Evolutionary conservation across 768 basidiomycete species (phyloP).

Genomic region (Mycena polygramma): DNA sequence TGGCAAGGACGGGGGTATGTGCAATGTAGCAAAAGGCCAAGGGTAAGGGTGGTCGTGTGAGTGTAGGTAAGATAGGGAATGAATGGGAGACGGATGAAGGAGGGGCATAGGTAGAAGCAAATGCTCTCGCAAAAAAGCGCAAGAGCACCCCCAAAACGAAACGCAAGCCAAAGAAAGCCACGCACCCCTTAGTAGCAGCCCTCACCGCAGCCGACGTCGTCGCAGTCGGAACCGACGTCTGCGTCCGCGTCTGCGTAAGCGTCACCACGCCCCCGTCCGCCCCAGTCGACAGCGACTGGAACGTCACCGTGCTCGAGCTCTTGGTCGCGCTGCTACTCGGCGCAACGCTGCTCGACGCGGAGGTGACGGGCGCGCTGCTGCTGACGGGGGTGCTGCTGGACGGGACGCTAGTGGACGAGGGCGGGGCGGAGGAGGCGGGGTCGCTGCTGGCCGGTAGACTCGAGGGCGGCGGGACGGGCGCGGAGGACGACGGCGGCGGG

Average conservation of each 20-base stretch:
- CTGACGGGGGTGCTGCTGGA: background rate
- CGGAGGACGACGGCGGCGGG: too few relatives aligned
- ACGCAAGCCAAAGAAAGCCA: background rate
- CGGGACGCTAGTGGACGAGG: background rate
- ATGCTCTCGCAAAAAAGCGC: background rate
- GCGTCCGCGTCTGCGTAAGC: background rate
- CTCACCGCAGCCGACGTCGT: background rate
- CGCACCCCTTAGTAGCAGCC: constrained; percentile 22
- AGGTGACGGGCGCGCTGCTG: background rate
- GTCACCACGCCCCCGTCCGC: constrained; percentile 15
- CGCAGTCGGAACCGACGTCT: background rate
- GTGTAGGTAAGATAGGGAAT: too few relatives aligned
- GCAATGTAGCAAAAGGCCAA: too few relatives aligned
- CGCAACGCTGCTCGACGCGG: background rate
- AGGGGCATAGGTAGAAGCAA: too few relatives aligned
- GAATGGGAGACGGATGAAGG: too few relatives aligned
- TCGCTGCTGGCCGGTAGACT: too few relatives aligned
- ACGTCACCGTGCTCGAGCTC: background rate
- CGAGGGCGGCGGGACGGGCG: too few relatives aligned
- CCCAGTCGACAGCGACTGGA: background rate
- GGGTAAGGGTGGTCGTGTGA: too few relatives aligned
- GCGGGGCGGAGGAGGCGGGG: background rate
- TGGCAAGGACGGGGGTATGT: too few relatives aligned
- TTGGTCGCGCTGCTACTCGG: background rate
- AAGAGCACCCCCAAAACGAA: background rate